Conservation (phyloP, 1,139 yeast genomes). For the Yamadazyma kanchanaburiensis region DNA sequence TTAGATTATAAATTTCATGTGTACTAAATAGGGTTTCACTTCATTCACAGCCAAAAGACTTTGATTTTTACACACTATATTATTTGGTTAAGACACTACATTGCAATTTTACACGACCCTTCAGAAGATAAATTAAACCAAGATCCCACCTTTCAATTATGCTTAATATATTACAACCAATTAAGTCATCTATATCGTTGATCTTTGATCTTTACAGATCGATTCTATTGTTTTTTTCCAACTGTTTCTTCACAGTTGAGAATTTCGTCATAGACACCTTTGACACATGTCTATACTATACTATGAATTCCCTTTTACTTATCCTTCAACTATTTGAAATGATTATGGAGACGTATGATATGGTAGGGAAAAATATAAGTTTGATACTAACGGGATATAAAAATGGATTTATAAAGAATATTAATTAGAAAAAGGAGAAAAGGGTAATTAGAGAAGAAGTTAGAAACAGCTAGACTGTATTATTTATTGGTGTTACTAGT, state of each 20-base stretch:
- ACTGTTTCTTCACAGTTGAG: background rate
- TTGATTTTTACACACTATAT: too few relatives aligned
- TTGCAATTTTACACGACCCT: too few relatives aligned
- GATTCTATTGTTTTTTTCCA: too few relatives aligned
- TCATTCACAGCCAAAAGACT: too few relatives aligned
- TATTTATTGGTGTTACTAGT: too few relatives aligned
- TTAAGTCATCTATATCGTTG: background rate
- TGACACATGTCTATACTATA: constrained; percentile 27
- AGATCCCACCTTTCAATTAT: background rate
- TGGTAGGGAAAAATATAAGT: constrained; percentile 19
- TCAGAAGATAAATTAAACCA: too few relatives aligned
- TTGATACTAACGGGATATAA: constrained; percentile 23
- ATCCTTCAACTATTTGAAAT: constrained; percentile 22
- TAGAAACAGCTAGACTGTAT: too few relatives aligned
- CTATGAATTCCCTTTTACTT: constrained; percentile 25
- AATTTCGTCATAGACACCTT: constrained; percentile 8
- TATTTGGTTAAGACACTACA: too few relatives aligned
- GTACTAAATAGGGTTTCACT: too few relatives aligned
- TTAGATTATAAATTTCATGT: too few relatives aligned
- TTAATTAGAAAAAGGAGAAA: too few relatives aligned
- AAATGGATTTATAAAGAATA: constrained; percentile 29
- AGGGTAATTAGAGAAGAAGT: too few relatives aligned
- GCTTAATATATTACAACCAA: background rate
- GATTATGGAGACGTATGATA: constrained; percentile 19
- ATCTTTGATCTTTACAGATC: background rate